These are phyloP conservation scores for Aspergillus ellipticus DNA, from an alignment of 495 filamentous ascomycete genomes.

Conservation along the genomic window DNA sequence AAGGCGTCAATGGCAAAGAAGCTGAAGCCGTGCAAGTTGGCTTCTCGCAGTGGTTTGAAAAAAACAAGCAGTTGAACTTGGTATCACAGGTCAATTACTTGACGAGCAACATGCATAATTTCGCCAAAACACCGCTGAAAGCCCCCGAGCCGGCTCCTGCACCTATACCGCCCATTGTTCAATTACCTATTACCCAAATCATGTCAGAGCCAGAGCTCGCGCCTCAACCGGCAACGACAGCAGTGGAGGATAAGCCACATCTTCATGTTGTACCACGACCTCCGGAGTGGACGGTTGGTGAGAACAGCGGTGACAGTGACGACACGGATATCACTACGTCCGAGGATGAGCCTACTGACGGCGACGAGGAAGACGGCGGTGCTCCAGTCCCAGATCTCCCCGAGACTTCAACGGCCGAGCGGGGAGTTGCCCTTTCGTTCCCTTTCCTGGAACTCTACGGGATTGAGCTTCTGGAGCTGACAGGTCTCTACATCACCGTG, in stretches of 20 bases:
- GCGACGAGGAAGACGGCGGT: conserved; percentile 48
- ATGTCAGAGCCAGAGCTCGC: not conserved
- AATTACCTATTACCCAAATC: conserved; percentile 5
- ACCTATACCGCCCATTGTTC: conserved; percentile 14
- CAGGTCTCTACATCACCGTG: conserved; percentile 63
- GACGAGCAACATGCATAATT: conserved; percentile 64
- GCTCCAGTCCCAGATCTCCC: conserved; percentile 30
- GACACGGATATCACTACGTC: conserved; percentile 31
- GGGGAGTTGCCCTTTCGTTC: conserved; percentile 77
- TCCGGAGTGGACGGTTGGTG: conserved; percentile 66
- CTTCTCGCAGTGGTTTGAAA: conserved; percentile 56
- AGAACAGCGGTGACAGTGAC: conserved; percentile 36
- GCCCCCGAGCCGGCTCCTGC: conserved; percentile 14
- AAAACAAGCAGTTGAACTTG: conserved; percentile 58
- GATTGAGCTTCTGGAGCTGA: conserved; percentile 75
- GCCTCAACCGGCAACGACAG: conserved; percentile 1
- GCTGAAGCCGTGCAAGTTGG: conserved; percentile 59
- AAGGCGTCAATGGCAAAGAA: conserved; percentile 57
- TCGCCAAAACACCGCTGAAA: conserved; percentile 53
- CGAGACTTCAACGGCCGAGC: conserved; percentile 35
- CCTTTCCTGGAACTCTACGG: conserved; percentile 76
- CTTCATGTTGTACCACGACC: conserved; percentile 75
- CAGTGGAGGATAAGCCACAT: conserved; percentile 54
- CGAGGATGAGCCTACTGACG: conserved; percentile 44
- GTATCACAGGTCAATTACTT: conserved; percentile 77